Percentiles rank a stretch among this genome's conserved stretches.
Conservation (phyloP, 169 alveolate species). For the Eimeria sp. region DNA sequence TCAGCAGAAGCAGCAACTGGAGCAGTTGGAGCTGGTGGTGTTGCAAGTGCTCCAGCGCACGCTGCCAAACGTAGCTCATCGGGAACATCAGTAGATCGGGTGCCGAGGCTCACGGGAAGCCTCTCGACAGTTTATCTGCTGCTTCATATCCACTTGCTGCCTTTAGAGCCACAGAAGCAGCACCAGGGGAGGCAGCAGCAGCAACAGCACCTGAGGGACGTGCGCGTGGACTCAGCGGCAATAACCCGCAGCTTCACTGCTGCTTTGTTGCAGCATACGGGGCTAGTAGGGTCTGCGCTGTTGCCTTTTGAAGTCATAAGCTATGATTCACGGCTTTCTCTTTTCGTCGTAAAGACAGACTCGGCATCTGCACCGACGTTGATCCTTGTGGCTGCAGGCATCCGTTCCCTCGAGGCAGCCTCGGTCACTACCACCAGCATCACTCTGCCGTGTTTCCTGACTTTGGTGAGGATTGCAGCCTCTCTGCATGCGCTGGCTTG, state of each 20-base stretch:
- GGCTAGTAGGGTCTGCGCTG: slow-evolving; percentile 45
- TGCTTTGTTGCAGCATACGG: slow-evolving; percentile 56
- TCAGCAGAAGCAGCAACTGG: not conserved
- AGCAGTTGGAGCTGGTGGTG: not conserved
- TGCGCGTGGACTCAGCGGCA: slow-evolving; percentile 44
- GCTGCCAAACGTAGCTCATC: not conserved
- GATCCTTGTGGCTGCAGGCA: slow-evolving; percentile 41
- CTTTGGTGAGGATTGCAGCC: slow-evolving; percentile 45
- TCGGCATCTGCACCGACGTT: slow-evolving; percentile 45
- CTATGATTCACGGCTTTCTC: slow-evolving; percentile 41
- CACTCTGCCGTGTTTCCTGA: slow-evolving; percentile 46
- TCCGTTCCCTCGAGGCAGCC: not conserved
- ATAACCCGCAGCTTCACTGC: slow-evolving; percentile 33
- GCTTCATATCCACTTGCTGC: slow-evolving; percentile 36
- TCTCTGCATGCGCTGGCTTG: slow-evolving; percentile 51
- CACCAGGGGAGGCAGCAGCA: not conserved
- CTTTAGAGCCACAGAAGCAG: slow-evolving; percentile 16
- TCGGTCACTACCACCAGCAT: slow-evolving; percentile 20
- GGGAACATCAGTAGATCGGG: not conserved
- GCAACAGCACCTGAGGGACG: slow-evolving; percentile 10
- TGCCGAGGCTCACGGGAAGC: slow-evolving; percentile 29
- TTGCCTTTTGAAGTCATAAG: slow-evolving; percentile 33
- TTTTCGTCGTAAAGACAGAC: slow-evolving; percentile 27
- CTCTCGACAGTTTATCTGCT: slow-evolving; percentile 59
- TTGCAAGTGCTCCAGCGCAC: not conserved